Percentiles rank a stretch among this genome's conserved stretches.
Evolutionary conservation across 2,329 filamentous ascomycete genomes (phyloP).

Genomic region (Pseudonectria foliicola): DNA sequence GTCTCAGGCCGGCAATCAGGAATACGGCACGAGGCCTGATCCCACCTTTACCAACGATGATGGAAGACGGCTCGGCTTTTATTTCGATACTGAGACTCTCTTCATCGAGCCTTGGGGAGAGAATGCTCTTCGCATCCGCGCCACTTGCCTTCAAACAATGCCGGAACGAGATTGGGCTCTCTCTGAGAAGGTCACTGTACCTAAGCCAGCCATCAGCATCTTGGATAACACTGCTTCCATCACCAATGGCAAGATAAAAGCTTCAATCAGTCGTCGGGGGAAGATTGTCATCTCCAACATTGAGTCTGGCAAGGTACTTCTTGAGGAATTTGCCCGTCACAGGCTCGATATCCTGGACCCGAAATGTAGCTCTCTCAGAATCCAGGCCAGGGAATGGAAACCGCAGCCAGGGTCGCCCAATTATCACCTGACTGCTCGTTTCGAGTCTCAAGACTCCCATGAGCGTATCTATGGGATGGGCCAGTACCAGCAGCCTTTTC

Average conservation of each 20-base stretch:
- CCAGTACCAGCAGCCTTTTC: slow-evolving; percentile 57
- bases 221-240: slow-evolving; percentile 15
- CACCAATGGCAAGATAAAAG: slow-evolving; percentile 25
- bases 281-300: slow-evolving; percentile 24
- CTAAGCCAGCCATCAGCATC: slow-evolving; percentile 12
- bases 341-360: slow-evolving; percentile 42
- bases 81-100: slow-evolving; percentile 38
- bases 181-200: slow-evolving; percentile 6
- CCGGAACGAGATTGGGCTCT: slow-evolving; percentile 33
- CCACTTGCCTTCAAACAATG: slow-evolving; percentile 32
- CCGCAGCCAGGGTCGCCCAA: slow-evolving; percentile 41
- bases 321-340: slow-evolving; percentile 27
- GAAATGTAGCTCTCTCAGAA: slow-evolving; percentile 49
- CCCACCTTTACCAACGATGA: slow-evolving; percentile 11
- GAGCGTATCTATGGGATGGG: slow-evolving; percentile 65
- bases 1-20: slow-evolving; percentile 6
- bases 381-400: slow-evolving; percentile 52
- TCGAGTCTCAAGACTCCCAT: slow-evolving; percentile 46
- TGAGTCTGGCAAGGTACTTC: slow-evolving; percentile 17
- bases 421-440: slow-evolving; percentile 50
- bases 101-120: slow-evolving; percentile 43
- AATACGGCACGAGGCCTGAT: slow-evolving; percentile 10
- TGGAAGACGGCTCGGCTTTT: slow-evolving; percentile 19
- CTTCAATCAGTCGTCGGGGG: slow-evolving; percentile 19
- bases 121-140: slow-evolving; percentile 39